Base-by-base conservation (phyloP, 768 basidiomycete genomes). In the Agaricus sinodeliciosus region DNA sequence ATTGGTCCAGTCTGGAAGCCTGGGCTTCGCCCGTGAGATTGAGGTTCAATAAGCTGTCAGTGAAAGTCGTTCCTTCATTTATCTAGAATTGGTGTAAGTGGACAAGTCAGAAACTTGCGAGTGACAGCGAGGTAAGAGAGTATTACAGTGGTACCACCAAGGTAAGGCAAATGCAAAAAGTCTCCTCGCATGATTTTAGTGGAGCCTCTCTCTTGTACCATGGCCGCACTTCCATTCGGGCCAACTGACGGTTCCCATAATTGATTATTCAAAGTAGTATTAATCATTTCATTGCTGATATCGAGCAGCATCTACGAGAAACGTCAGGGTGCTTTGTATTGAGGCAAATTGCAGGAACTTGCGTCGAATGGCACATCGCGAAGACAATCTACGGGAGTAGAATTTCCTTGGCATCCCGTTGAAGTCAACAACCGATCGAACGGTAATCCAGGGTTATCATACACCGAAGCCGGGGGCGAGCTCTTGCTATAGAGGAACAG, bases 171-270 rank as follows among this genome's bases (percentile, higher is more conserved):
- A 48, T 74, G 79, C 15, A 76, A 59, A 59, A 80, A 82, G 26
- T 79, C 66, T 5, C 78, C 78, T 4, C 71, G 64, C 0, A 67
- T 62, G 28, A 82, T 74, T 39, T 67, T 68, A 4, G 60, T 50
- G 0, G 80, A 82, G 4, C 78, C 75, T 37, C 73, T 61, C 46
- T 69, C 72, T 8, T 22, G 22, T 22, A 22, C 22, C 0, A 77
- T 61, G 18, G 76, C 62, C 47, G 82, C 67, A 59, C 78, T 82
- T 1, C 78, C 79, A 0, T 65, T 48, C 1, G 77, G 76, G 0
- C 81, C 80, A 4, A 81, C 71, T 0, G 78, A 55, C 0, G 81
- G 80, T 57, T 82, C 69, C 81, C 81, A 82, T 4, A 82, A 64
- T 56, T 84, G 81, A 0, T 54, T n/a, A 48, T 83, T 81, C 25